These are phyloP conservation scores for Marchantia paleacea DNA, from an alignment of 225 moss, liverwort and hornwort genomes.

Conservation along the genomic window DNA sequence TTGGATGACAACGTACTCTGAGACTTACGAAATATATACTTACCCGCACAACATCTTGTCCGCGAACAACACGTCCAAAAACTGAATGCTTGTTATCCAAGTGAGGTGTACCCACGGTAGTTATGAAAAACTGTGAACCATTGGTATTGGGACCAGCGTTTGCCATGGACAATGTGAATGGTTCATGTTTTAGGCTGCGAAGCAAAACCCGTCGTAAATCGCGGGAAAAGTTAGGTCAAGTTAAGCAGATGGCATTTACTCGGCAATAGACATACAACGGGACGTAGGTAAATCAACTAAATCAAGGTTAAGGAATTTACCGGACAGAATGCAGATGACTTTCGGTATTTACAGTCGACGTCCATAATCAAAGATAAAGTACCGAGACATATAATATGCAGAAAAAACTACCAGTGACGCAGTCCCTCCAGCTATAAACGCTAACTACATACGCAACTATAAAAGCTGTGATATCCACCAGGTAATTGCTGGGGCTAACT, in stretches of 20 bases:
- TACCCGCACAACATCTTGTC: constrained; percentile 62
- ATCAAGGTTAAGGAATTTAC: no score
- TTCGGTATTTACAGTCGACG: no score
- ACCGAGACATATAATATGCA: no score
- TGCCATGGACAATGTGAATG: constrained; percentile 70
- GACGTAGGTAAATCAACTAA: no score
- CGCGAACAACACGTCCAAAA: constrained; percentile 64
- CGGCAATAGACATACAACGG: background rate
- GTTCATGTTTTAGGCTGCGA: constrained; percentile 64
- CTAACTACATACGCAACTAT: no score
- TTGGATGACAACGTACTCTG: background rate
- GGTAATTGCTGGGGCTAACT: no score
- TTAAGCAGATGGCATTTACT: background rate
- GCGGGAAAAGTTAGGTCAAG: background rate
- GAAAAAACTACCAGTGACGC: no score
- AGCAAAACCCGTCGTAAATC: background rate
- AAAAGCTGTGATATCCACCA: no score
- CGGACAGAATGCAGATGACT: no score
- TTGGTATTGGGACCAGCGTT: constrained; percentile 62
- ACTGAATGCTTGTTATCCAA: constrained; percentile 58
- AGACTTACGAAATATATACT: background rate
- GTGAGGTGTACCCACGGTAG: constrained; percentile 53
- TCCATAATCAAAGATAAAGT: no score
- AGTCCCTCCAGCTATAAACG: no score
- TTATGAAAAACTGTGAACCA: constrained; percentile 77